phyloP scores from a whole-genome alignment of 2,329 filamentous ascomycete species.

The Verticillium tricorpus region DNA sequence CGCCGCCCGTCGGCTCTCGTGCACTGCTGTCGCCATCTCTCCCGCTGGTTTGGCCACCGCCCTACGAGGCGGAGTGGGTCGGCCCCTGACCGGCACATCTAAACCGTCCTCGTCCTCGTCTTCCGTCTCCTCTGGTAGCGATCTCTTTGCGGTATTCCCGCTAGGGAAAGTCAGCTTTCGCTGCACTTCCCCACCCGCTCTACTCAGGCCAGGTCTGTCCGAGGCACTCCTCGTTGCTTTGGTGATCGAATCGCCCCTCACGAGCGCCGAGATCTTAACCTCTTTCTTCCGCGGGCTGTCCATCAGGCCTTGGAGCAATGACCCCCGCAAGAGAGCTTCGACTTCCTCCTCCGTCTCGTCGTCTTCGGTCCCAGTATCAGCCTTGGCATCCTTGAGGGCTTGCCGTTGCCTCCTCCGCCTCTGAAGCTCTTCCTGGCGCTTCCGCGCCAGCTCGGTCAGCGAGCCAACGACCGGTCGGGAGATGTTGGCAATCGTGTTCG shows the following conservation, averaged over 20 bases:
- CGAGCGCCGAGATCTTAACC: constrained; percentile 18
- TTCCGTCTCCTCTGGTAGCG: background rate
- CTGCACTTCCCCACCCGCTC: background rate
- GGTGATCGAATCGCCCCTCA: constrained; percentile 3
- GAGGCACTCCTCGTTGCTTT: background rate
- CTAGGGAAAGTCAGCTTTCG: background rate
- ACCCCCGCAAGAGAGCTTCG: constrained; percentile 25
- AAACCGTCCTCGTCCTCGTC: background rate
- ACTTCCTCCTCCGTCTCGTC: constrained; percentile 19
- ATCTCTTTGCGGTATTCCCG: background rate
- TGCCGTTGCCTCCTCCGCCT: constrained; percentile 30
- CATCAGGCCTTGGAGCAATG: constrained; percentile 37
- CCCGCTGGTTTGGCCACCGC: background rate
- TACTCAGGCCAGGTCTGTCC: background rate
- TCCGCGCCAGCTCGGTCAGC: constrained; percentile 29
- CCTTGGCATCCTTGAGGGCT: constrained; percentile 17
- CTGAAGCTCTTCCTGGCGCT: constrained; percentile 28
- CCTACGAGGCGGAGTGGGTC: background rate
- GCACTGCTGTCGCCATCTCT: background rate
- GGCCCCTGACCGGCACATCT: background rate
- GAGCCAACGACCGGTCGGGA: constrained; percentile 45
- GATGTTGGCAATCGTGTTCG: constrained; percentile 44
- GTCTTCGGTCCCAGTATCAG: constrained; percentile 9
- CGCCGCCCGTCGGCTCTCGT: background rate
- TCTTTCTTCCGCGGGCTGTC: constrained; percentile 31